phyloP scores from a whole-genome alignment of 306 rosid species.

The Alnus glutinosa region DNA sequence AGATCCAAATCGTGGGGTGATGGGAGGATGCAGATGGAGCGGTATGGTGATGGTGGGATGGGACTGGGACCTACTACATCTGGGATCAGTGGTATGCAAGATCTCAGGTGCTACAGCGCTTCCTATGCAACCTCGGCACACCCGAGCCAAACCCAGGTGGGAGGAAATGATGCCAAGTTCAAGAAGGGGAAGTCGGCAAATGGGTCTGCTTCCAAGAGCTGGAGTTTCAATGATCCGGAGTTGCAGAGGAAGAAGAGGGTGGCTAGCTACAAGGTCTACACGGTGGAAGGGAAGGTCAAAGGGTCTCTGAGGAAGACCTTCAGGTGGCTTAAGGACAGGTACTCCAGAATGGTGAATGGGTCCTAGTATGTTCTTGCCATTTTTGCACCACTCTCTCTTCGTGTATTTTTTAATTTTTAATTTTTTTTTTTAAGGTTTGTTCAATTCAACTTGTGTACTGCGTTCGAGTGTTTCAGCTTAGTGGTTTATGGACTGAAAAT shows the following conservation, averaged over 20 bases:
- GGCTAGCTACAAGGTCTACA: conserved; percentile 86
- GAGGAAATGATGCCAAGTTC: conserved; percentile 50
- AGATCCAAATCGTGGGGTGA: conserved; percentile 77
- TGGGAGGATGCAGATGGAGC: conserved; percentile 68
- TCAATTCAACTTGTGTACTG: not conserved
- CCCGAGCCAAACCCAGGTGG: conserved; percentile 48
- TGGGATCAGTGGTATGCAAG: conserved; percentile 55
- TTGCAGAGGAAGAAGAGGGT: conserved; percentile 91
- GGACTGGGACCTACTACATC: conserved; percentile 28
- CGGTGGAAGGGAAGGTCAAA: conserved; percentile 86
- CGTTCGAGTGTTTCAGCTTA: not conserved
- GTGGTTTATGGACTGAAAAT: not conserved
- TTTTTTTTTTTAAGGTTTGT: not conserved
- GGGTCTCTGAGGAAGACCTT: conserved; percentile 81
- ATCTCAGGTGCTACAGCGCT: conserved; percentile 79
- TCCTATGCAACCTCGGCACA: conserved; percentile 75
- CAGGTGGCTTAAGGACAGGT: conserved; percentile 84
- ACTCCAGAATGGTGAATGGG: conserved; percentile 67
- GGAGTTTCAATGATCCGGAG: conserved; percentile 88
- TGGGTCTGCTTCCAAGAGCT: conserved; percentile 55
- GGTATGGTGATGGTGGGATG: conserved; percentile 39
- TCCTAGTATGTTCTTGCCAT: conserved; percentile 40
- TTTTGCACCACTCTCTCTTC: not conserved
- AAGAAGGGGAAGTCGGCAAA: conserved; percentile 82
- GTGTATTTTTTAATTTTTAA: not conserved